Evolutionary conservation across 257 asterid species (phyloP).

Genomic region (Solanum arcanum): DNA sequence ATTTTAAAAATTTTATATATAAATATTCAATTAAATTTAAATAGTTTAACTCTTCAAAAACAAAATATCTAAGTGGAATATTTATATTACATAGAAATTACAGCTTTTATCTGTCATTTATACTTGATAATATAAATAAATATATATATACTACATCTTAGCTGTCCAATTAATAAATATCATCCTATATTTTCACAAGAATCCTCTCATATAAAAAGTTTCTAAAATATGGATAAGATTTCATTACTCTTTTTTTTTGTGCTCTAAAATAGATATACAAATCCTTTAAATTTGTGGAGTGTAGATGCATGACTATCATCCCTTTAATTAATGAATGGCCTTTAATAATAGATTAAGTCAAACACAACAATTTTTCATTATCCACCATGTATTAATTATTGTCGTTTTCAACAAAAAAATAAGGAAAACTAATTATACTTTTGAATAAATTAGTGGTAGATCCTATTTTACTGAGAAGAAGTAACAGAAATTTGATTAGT

Average conservation of each 20-base stretch:
- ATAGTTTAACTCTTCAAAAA: fast-evolving
- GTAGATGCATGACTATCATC: background rate
- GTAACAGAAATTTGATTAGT: background rate
- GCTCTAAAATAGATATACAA: background rate
- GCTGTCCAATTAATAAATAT: background rate
- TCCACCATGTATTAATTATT: background rate
- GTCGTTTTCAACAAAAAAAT: background rate
- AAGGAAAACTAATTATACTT: background rate
- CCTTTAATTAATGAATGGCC: background rate
- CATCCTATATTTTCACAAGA: background rate
- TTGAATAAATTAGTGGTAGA: background rate
- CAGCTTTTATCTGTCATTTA: background rate
- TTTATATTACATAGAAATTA: background rate
- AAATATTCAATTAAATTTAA: too few species aligned
- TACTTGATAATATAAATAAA: background rate
- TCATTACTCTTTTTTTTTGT: background rate
- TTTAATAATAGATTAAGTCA: background rate
- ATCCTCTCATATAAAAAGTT: background rate
- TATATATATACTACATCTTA: background rate
- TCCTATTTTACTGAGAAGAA: background rate
- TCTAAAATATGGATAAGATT: background rate
- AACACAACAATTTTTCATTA: background rate
- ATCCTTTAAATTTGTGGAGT: background rate
- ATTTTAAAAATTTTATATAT: fast-evolving
- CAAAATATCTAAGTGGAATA: too few species aligned